Percentiles rank a stretch among this genome's conserved stretches.
These are phyloP conservation scores for Microdochium nivale DNA, from an alignment of 2,329 filamentous ascomycete species.

Conservation along the genomic window DNA sequence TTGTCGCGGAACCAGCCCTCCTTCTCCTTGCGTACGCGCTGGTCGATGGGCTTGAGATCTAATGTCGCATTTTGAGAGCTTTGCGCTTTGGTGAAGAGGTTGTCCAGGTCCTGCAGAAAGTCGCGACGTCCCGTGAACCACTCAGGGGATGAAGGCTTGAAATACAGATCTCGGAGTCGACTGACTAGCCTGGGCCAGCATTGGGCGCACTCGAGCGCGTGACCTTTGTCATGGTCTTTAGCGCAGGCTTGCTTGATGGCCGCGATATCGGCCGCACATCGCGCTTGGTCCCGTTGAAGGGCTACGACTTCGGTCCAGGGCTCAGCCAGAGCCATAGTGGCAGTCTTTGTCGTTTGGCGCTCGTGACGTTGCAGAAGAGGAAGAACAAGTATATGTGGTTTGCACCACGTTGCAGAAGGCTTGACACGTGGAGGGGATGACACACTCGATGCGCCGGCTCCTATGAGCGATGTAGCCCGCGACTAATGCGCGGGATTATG, in stretches of 20 bases:
- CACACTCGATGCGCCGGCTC: too few relatives aligned
- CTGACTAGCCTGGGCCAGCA: constrained; percentile 41
- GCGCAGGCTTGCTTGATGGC: constrained; percentile 33
- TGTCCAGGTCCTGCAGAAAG: constrained; percentile 41
- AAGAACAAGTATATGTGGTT: neutral
- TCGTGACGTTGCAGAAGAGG: neutral
- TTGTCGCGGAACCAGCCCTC: constrained; percentile 41
- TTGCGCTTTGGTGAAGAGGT: constrained; percentile 38
- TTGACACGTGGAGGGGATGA: too few relatives aligned
- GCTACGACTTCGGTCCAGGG: constrained; percentile 22
- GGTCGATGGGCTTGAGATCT: constrained; percentile 34
- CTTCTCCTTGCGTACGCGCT: constrained; percentile 41
- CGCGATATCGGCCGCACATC: constrained; percentile 31
- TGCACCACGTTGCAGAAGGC: neutral
- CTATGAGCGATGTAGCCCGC: too few relatives aligned
- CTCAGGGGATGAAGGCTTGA: constrained; percentile 17
- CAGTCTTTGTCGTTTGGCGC: neutral
- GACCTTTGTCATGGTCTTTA: constrained; percentile 30
- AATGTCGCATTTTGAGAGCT: constrained; percentile 25
- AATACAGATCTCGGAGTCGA: constrained; percentile 31
- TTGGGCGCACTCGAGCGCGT: constrained; percentile 34
- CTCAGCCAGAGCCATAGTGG: constrained; percentile 6
- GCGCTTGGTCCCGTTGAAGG: constrained; percentile 18
- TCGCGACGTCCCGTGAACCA: constrained; percentile 43
- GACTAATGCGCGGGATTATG: too few relatives aligned